These are phyloP conservation scores for Kockovaella imperatae DNA, from an alignment of 768 basidiomycete genomes.

Conservation along the genomic window DNA sequence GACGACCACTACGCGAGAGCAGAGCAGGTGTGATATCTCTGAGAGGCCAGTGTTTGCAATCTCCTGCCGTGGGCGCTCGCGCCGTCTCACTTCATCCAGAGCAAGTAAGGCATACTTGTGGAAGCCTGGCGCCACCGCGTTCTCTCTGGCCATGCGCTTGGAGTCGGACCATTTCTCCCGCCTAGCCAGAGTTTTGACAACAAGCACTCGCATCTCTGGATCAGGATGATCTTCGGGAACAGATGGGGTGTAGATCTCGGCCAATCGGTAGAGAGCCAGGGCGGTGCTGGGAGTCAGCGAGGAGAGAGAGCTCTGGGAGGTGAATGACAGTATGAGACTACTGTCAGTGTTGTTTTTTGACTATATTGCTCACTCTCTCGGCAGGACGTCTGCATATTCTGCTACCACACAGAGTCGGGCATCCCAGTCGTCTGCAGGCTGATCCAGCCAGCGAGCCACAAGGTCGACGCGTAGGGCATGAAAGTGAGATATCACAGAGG, in stretches of 20 bases:
- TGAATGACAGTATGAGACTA: conserved; percentile 3
- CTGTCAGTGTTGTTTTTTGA: not conserved
- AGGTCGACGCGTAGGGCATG: conserved; percentile 72
- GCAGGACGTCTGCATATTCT: conserved; percentile 49
- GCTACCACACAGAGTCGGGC: conserved; percentile 31
- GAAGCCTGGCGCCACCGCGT: no score
- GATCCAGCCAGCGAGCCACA: conserved; percentile 71
- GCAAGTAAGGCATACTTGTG: no score
- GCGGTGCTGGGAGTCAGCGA: conserved; percentile 75
- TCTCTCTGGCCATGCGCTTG: conserved; percentile 62
- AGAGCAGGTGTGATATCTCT: conserved; percentile 45
- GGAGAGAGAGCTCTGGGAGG: conserved; percentile 52
- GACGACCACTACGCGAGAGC: conserved; percentile 31
- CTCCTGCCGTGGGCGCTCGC: conserved; percentile 53
- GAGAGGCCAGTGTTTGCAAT: conserved; percentile 13
- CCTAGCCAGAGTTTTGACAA: conserved; percentile 68
- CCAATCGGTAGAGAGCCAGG: conserved; percentile 67
- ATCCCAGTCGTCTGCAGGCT: conserved; percentile 37
- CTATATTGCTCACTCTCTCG: conserved; percentile 38
- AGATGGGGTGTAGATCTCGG: conserved; percentile 48
- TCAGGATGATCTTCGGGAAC: conserved; percentile 56
- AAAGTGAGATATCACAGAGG: conserved; percentile 61
- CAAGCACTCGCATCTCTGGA: conserved; percentile 58
- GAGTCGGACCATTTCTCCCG: conserved; percentile 72
- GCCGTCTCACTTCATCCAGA: conserved; percentile 56